phyloP scores from a whole-genome alignment of 768 basidiomycete genomes.

The Hemileccinum impolitum region DNA sequence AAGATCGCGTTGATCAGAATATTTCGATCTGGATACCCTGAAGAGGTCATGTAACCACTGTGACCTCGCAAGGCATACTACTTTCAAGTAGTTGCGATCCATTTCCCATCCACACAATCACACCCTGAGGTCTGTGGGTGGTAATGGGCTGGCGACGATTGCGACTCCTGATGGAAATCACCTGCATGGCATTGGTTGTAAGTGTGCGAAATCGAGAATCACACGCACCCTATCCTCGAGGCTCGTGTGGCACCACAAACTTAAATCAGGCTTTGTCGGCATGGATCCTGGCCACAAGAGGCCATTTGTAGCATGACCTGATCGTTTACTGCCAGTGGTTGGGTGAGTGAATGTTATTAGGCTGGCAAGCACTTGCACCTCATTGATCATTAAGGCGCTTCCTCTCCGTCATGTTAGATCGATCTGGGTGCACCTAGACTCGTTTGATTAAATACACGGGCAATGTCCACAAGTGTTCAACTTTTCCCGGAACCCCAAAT shows the following conservation, averaged over 20 bases:
- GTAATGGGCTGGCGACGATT: not conserved
- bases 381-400: not conserved
- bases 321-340: conserved; percentile 9
- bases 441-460: not conserved
- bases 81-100: not conserved
- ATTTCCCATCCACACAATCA: not conserved
- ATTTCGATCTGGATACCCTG: not conserved
- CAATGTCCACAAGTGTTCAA: not conserved
- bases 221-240: conserved; percentile 18
- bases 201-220: not conserved
- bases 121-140: not conserved
- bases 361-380: not conserved
- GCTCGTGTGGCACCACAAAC: not conserved
- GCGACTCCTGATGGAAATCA: not conserved
- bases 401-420: not conserved
- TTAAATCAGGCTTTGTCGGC: not conserved
- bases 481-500: not conserved
- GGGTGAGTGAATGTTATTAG: not conserved
- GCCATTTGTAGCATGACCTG: not conserved
- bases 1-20: not conserved
- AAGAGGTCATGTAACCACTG: not conserved
- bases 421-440: not conserved
- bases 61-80: not conserved
- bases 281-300: not conserved
- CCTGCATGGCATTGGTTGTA: not conserved